These are phyloP conservation scores for Waltiozyma sp. DNA, from an alignment of 1,139 yeast genomes.

Conservation along the genomic window DNA sequence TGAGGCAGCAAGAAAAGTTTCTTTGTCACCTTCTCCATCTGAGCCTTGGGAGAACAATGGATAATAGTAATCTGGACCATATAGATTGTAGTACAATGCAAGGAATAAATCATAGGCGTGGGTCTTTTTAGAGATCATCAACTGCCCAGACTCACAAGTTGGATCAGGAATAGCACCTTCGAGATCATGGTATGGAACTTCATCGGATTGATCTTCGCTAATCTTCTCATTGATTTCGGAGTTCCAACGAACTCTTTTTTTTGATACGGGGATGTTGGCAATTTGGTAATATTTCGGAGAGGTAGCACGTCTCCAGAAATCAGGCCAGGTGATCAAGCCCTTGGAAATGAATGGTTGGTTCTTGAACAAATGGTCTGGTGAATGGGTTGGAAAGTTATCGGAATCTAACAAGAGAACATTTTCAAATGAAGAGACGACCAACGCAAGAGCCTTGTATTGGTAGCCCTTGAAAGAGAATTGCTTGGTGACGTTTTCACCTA, in stretches of 20 bases:
- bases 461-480: conserved; percentile 55
- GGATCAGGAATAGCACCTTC: conserved; percentile 71
- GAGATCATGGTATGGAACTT: conserved; percentile 55
- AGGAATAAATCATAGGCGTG: conserved; percentile 58
- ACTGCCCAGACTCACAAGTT: conserved; percentile 74
- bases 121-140: conserved; percentile 52
- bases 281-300: conserved; percentile 59
- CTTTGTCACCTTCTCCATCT: conserved; percentile 88
- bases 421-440: conserved; percentile 67
- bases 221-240: conserved; percentile 24
- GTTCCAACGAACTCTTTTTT: conserved; percentile 27
- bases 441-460: conserved; percentile 69
- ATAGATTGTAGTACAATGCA: conserved; percentile 66
- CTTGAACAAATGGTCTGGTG: conserved; percentile 43
- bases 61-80: conserved; percentile 70
- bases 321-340: conserved; percentile 74
- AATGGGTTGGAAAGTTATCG: conserved; percentile 56
- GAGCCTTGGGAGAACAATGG: conserved; percentile 81
- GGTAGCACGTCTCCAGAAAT: conserved; percentile 69
- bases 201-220: conserved; percentile 8
- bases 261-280: conserved; percentile 38
- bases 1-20: conserved; percentile 76
- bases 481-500: conserved; percentile 34
- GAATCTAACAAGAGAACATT: conserved; percentile 69
- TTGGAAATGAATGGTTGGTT: conserved; percentile 40